A percentile compares a stretch with the other conserved stretches of the same genome.
phyloP scores from a whole-genome alignment of 331 rosid species.

The Stylosanthes scabra region DNA sequence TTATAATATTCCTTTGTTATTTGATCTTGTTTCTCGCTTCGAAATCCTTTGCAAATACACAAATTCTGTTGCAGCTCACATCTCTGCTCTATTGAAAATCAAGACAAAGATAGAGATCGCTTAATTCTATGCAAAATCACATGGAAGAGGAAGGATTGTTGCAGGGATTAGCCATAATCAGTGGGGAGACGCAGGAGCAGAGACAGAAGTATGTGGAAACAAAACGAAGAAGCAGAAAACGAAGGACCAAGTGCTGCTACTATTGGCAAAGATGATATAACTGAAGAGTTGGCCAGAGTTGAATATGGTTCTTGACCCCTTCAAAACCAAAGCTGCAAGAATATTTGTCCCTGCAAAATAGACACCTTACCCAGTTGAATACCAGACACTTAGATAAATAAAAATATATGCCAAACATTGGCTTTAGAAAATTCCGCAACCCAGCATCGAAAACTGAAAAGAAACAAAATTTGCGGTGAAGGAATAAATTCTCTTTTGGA shows the following conservation, averaged over 20 bases:
- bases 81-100: slow-evolving; percentile 28
- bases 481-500: slow-evolving; percentile 31
- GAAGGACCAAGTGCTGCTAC: slow-evolving; percentile 38
- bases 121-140: slow-evolving; percentile 36
- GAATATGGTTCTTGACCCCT: slow-evolving; percentile 46
- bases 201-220: slow-evolving; percentile 45
- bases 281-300: slow-evolving; percentile 81
- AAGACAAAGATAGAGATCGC: neutral
- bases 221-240: slow-evolving; percentile 40
- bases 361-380: slow-evolving; percentile 33
- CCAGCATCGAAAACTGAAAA: neutral
- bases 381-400: slow-evolving; percentile 27
- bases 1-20: slow-evolving; percentile 4
- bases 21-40: too few relatives aligned
- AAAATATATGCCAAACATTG: slow-evolving; percentile 8
- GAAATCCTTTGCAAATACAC: neutral
- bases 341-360: slow-evolving; percentile 32
- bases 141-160: slow-evolving; percentile 36
- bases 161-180: slow-evolving; percentile 78
- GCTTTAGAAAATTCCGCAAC: slow-evolving; percentile 19
- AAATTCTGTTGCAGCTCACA: slow-evolving; percentile 37
- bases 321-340: slow-evolving; percentile 65
- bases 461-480: neutral
- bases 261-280: slow-evolving; percentile 44
- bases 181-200: slow-evolving; percentile 70